Evolutionary conservation across 2,329 filamentous ascomycete genomes (phyloP), one percentile per base, ranked within the genome.

Genomic region (Ascochyta fabae): DNA sequence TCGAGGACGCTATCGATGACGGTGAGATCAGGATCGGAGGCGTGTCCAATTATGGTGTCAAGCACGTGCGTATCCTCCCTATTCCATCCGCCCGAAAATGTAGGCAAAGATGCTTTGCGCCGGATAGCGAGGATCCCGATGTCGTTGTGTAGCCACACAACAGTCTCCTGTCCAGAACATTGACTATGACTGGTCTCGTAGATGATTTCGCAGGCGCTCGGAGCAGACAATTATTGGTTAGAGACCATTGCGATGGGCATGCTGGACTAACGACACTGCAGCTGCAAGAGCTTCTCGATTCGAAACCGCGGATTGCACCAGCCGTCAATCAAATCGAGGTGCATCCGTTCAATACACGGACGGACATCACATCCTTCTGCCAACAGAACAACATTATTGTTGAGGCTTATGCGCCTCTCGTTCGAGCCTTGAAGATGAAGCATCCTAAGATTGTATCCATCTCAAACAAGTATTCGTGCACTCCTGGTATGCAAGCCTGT

Each of bases 391-490:
- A 80, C 34, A 92, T 95, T 53, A 77, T 88, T 0, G 82, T 95
- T 1, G 86, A 95, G 75, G 91, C 91, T 0, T 96, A 95, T 62
- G 90, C 90, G 6, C 91, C 91, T 6, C 82, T 95, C 3, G 90
- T 86, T 3, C 82, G 89, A 46, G 90, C 85, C 0, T 79, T 88
- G 75, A 81, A 89, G 16, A 88, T 95, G 83, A 82, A 80, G 43
- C 84, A 95, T 64, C 84, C 85, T 0, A 83, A 79, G 2, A 84
- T 95, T 60, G 74, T 82, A 2, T 74, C 80, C 13, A 70, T 95
- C 24, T 81, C 88, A 3, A 81, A 83, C 67, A 89, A 89, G 71
- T 91, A 95, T 74, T 75, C 74, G 0, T 91, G 88, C 71, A 88
- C 86, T 0, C 84, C 87, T 1, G 90, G 87, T 56, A 56, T 33